Conservation (phyloP, 129 eudicot genomes). For the Flaveria trinervia region DNA sequence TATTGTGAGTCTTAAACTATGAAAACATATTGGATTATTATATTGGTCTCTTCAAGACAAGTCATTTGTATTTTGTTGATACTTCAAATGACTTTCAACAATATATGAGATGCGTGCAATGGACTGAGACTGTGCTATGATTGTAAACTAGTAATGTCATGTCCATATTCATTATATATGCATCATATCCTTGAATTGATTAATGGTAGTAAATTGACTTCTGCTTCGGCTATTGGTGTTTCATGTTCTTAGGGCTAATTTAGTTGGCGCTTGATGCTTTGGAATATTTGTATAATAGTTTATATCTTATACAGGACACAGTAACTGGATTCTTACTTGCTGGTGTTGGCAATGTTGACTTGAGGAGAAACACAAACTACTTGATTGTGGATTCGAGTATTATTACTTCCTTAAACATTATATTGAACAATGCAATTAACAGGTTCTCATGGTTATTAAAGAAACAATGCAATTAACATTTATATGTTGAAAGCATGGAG, state of each 20-base stretch:
- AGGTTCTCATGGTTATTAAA: neutral
- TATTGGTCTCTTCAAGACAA: conserved; percentile 3
- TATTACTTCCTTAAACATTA: conserved; percentile 10
- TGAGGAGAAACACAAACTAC: conserved; percentile 96
- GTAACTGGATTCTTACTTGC: conserved; percentile 90
- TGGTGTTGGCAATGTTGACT: conserved; percentile 97
- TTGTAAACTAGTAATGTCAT: neutral
- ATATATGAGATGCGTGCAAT: conserved; percentile 5
- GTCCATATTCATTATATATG: neutral
- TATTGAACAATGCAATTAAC: neutral
- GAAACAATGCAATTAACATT: neutral
- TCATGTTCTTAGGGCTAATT: neutral
- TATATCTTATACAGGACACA: conserved; percentile 65
- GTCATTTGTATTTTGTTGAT: neutral
- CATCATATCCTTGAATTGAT: neutral
- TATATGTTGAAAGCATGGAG: neutral
- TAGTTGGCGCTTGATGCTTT: neutral
- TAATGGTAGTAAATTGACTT: neutral
- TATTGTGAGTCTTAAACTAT: neutral
- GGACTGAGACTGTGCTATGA: conserved; percentile 1
- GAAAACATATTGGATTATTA: conserved; percentile 2
- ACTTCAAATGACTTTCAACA: neutral
- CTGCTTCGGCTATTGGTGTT: neutral
- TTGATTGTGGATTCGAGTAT: conserved; percentile 93
- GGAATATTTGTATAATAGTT: neutral